These are phyloP conservation scores for Tolypocladium capitatum DNA, from an alignment of 2,329 filamentous ascomycete genomes.

Conservation along the genomic window DNA sequence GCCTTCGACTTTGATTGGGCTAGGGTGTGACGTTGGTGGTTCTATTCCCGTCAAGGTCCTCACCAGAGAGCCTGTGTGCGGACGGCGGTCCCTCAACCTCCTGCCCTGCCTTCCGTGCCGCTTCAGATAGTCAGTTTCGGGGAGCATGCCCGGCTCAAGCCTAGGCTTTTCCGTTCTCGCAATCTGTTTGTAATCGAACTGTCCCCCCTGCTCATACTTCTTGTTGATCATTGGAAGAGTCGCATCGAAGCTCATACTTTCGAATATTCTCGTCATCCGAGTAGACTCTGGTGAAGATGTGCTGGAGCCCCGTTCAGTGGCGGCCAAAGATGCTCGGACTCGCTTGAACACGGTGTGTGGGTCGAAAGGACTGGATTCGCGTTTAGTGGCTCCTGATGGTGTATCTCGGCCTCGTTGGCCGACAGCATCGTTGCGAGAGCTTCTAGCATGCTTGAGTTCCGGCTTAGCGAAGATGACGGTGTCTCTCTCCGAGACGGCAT, in stretches of 20 bases:
- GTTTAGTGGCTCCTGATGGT: constrained; percentile 25
- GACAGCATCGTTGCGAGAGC: constrained; percentile 32
- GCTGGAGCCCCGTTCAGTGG: constrained; percentile 9
- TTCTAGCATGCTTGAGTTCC: constrained; percentile 44
- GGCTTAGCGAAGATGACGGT: constrained; percentile 41
- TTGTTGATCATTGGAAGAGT: constrained; percentile 39
- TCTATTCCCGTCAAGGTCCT: constrained; percentile 15
- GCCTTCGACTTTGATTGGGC: constrained; percentile 24
- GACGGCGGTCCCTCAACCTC: constrained; percentile 15
- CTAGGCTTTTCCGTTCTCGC: constrained; percentile 16
- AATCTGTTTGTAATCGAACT: constrained; percentile 32
- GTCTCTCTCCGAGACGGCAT: constrained; percentile 10
- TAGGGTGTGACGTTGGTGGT: constrained; percentile 13
- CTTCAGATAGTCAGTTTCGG: constrained; percentile 34
- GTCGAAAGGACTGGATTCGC: constrained; percentile 43
- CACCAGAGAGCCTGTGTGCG: constrained; percentile 12
- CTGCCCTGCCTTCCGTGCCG: constrained; percentile 30
- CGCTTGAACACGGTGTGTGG: constrained; percentile 46
- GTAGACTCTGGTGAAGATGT: constrained; percentile 8
- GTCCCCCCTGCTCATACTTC: constrained; percentile 44
- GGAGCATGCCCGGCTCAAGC: constrained; percentile 20
- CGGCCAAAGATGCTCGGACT: constrained; percentile 32
- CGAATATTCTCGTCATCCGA: constrained; percentile 35
- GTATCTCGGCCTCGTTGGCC: constrained; percentile 17
- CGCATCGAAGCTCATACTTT: constrained; percentile 40